Evolutionary conservation across 2,329 filamentous ascomycete genomes (phyloP), one percentile per base, ranked within the genome.

Genomic region (Sporothrix brasiliensis): DNA sequence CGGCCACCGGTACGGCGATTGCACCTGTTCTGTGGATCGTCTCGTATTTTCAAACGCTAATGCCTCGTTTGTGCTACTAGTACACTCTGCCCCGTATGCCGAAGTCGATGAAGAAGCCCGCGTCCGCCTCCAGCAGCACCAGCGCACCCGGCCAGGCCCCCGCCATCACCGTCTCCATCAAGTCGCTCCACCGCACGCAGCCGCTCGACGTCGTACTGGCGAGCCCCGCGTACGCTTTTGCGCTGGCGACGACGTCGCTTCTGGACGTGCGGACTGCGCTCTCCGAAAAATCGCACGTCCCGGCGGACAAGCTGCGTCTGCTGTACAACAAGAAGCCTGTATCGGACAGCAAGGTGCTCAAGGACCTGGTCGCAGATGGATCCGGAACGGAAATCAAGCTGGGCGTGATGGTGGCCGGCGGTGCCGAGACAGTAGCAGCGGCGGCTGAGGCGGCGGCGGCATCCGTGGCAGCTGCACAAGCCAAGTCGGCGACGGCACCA

Each of bases 241-340:
- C 89, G 1, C 82, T 87, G 16, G 53, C 71, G 50, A 89, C 87
- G 69, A 93, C 92, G 0, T 93, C 91, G 1, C 84, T 97, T 58
- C 88, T 92, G 74, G 91, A 94, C 72, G 82, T 98, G 75, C 97
- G 97, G 79, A 82, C 85, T 68, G 83, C 85, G 2, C 89, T 97
- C 56, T 86, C 89, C 1, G 79, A 83, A 19, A 84, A 91, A 74
- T 87, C 90, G 5, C 82, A 85, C 34, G 85, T 92, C 70, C 85
- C 88, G 2, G 80, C 87, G n/a, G 88, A 90, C 52, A 97, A 96
- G 83, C 88, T 98, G 78, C 93, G 94, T 82, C 81, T 99, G 11
- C 82, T 99, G 73, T 87, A 91, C 77, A 92, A 92, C 79, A 96
- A 95, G 83, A 97, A 97, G 80, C 94, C 94, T 0, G 87, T 93